Evolutionary conservation across 441 rosid species (phyloP).

Genomic region (Biscutella auriculata): DNA sequence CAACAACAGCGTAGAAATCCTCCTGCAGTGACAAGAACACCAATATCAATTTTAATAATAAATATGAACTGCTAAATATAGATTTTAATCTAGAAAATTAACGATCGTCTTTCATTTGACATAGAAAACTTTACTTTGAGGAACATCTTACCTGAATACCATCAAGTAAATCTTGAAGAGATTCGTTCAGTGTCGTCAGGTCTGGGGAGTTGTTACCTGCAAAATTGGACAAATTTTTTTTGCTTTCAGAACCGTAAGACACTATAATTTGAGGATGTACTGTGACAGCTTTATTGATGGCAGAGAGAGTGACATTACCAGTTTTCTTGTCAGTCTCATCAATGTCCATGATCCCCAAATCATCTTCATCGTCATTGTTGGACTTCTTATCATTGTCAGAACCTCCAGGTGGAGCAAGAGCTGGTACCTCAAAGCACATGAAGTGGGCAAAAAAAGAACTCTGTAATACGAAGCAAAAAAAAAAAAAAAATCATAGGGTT

Average conservation of each 20-base stretch:
- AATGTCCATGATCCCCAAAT: constrained; percentile 96
- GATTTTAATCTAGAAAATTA: not conserved
- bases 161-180: constrained; percentile 93
- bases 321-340: constrained; percentile 74
- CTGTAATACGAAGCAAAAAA: constrained; percentile 39
- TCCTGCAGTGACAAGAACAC: constrained; percentile 47
- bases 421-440: constrained; percentile 99
- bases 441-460: constrained; percentile 98
- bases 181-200: constrained; percentile 64
- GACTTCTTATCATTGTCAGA: constrained; percentile 51
- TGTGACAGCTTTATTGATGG: constrained; percentile 9
- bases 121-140: constrained; percentile 17
- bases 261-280: not conserved
- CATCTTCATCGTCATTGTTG: constrained; percentile 60
- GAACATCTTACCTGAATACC: constrained; percentile 72
- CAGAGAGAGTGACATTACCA: constrained; percentile 32
- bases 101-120: constrained; percentile 23
- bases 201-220: constrained; percentile 63
- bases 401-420: constrained; percentile 88
- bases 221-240: constrained; percentile 16
- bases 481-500: not conserved
- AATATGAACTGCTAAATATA: not conserved
- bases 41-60: constrained; percentile 8
- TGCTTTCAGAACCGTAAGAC: constrained; percentile 13
- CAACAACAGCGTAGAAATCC: constrained; percentile 97